Conservation (phyloP, 441 rosid genomes). For the Flueggea neowawraea region DNA sequence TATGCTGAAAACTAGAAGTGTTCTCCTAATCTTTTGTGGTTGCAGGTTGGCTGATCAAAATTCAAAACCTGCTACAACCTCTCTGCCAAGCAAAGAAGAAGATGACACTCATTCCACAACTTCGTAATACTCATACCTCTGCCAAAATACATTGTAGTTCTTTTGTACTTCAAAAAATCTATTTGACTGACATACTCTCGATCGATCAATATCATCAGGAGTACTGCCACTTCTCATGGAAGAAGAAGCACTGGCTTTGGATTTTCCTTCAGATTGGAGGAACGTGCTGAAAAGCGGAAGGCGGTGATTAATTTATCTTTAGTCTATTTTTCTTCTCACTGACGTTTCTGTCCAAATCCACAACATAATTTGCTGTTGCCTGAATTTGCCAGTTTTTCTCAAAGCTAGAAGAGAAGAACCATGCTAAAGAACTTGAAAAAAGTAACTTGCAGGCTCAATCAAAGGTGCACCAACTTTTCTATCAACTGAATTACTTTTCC, state of each 20-base stretch:
- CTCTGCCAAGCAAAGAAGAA: slow-evolving; percentile 44
- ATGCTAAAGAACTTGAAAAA: slow-evolving; percentile 79
- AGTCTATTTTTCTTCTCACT: background rate
- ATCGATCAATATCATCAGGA: slow-evolving; percentile 28
- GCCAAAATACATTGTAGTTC: background rate
- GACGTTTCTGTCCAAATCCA: background rate
- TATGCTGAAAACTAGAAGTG: too few species aligned
- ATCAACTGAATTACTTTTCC: background rate
- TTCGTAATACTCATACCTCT: slow-evolving; percentile 51
- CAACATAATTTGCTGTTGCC: background rate
- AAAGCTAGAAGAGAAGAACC: slow-evolving; percentile 92
- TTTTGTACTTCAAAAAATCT: background rate
- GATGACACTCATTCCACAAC: slow-evolving; percentile 58
- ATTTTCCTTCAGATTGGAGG: slow-evolving; percentile 90
- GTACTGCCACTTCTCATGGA: slow-evolving; percentile 53
- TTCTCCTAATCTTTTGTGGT: background rate
- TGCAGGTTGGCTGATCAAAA: slow-evolving; percentile 47
- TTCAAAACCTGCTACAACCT: slow-evolving; percentile 30
- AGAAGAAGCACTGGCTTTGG: slow-evolving; percentile 59
- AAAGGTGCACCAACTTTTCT: slow-evolving; percentile 45
- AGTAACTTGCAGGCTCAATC: slow-evolving; percentile 79
- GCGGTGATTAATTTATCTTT: slow-evolving; percentile 42
- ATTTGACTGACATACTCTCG: too few species aligned
- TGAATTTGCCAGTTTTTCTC: slow-evolving; percentile 61
- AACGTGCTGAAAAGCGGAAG: slow-evolving; percentile 93